A percentile compares a stretch with the other conserved stretches of the same genome.
These are phyloP conservation scores for Crithidia thermophila DNA, from an alignment of 208 protist genomes.

Conservation along the genomic window DNA sequence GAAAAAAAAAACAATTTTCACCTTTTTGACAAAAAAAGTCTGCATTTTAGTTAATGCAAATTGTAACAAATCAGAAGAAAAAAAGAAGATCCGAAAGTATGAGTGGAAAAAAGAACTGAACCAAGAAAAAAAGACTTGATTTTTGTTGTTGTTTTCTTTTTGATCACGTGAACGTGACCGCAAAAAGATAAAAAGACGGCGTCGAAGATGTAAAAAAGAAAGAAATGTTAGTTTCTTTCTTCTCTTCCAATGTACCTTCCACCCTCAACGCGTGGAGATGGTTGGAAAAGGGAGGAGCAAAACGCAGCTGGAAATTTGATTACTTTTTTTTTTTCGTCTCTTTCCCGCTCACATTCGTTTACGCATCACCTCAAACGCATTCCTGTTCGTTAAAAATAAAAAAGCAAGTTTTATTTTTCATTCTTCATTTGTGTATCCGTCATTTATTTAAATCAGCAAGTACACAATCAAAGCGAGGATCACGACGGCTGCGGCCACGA, in stretches of 20 bases:
- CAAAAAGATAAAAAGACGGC: neutral
- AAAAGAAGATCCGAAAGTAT: neutral
- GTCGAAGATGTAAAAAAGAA: neutral
- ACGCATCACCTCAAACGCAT: too few species aligned
- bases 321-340: neutral
- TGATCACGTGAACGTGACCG: neutral
- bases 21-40: too few species aligned
- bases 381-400: too few species aligned
- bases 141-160: neutral
- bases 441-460: conserved; percentile 21
- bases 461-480: conserved; percentile 43
- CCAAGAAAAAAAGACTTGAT: neutral
- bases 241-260: too few species aligned
- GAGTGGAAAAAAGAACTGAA: neutral
- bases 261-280: too few species aligned
- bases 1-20: too few species aligned
- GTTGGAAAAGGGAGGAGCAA: too few species aligned
- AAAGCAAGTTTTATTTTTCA: conserved; percentile 3
- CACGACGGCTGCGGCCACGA: conserved; percentile 33
- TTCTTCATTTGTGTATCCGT: neutral
- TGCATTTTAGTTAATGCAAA: neutral
- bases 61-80: neutral
- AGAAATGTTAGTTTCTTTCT: too few species aligned
- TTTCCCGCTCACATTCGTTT: neutral
- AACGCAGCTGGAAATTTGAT: neutral